These are phyloP conservation scores for Avena atlantica DNA, from an alignment of 176 grass and related monocot genomes.

Conservation along the genomic window DNA sequence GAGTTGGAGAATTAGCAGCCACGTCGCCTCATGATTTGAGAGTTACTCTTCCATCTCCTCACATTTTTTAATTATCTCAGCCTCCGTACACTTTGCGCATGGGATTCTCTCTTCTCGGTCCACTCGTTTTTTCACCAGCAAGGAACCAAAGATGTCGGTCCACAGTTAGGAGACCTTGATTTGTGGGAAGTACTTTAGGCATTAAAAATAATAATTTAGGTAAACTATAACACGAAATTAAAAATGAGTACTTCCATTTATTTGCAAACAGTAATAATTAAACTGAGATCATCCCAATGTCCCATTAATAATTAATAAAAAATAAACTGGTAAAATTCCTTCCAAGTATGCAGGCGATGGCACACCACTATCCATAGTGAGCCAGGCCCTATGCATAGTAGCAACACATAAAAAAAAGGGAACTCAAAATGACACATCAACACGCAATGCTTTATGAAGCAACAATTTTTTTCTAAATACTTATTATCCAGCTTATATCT, in stretches of 20 bases:
- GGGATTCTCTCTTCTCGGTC: background rate
- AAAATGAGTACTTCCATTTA: background rate
- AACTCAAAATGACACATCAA: background rate
- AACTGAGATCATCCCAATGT: background rate
- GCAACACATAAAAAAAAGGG: background rate
- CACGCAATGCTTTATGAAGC: background rate
- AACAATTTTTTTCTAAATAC: background rate
- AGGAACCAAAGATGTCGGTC: constrained; percentile 12
- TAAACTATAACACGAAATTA: background rate
- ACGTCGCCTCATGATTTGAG: constrained; percentile 23
- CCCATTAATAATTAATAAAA: background rate
- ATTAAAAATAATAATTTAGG: too few relatives aligned
- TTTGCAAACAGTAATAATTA: background rate
- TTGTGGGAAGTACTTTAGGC: background rate
- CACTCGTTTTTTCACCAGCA: constrained; percentile 11
- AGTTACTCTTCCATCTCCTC: background rate
- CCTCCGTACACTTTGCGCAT: constrained; percentile 3
- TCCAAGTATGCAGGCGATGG: background rate
- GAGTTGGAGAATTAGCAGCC: constrained; percentile 20
- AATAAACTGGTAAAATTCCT: background rate
- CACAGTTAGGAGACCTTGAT: constrained; percentile 17
- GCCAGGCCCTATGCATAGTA: background rate
- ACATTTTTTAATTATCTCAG: background rate
- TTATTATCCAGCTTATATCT: background rate
- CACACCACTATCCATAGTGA: background rate